These are phyloP conservation scores for Coccomyxa sp. DNA, from an alignment of 139 green algal species.

Conservation along the genomic window DNA sequence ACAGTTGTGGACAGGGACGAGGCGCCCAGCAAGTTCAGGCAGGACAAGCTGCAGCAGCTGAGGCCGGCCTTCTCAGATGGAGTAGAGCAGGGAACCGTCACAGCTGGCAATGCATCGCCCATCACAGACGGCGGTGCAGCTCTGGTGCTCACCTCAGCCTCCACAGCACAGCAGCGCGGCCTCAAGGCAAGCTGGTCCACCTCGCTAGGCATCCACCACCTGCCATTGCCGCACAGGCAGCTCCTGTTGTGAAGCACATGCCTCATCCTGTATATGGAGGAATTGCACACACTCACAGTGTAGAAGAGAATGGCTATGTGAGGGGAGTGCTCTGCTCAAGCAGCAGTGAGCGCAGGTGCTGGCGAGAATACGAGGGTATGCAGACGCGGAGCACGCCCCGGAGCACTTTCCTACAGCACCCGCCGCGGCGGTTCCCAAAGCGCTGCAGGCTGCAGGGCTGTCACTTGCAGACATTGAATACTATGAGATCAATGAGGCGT, in stretches of 20 bases:
- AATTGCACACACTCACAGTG: no score
- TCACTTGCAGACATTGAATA: slow-evolving; percentile 40
- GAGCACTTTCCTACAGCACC: slow-evolving; percentile 80
- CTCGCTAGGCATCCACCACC: no score
- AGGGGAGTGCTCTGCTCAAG: no score
- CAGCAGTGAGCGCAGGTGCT: slow-evolving; percentile 43
- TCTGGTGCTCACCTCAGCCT: slow-evolving; percentile 63
- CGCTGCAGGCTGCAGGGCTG: slow-evolving; percentile 47
- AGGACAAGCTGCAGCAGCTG: slow-evolving; percentile 70
- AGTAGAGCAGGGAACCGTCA: slow-evolving; percentile 54
- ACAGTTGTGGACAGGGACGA: slow-evolving; percentile 48
- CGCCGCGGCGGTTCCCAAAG: slow-evolving; percentile 61
- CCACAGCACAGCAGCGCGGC: slow-evolving; percentile 29
- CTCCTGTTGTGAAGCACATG: no score
- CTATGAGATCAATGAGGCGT: slow-evolving; percentile 90
- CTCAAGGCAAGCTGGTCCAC: slow-evolving; percentile 25
- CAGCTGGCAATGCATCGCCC: slow-evolving; percentile 82
- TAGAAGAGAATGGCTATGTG: no score
- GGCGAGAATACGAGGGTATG: slow-evolving; percentile 58
- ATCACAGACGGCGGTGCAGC: slow-evolving; percentile 88
- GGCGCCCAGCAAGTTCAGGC: slow-evolving; percentile 58
- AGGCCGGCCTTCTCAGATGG: slow-evolving; percentile 58
- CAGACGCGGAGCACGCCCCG: slow-evolving; percentile 68
- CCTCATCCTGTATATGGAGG: no score
- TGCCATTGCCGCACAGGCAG: no score